A percentile compares a stretch with the other conserved stretches of the same genome.
phyloP scores from a whole-genome alignment of 441 rosid species.

The Capsella rubella region DNA sequence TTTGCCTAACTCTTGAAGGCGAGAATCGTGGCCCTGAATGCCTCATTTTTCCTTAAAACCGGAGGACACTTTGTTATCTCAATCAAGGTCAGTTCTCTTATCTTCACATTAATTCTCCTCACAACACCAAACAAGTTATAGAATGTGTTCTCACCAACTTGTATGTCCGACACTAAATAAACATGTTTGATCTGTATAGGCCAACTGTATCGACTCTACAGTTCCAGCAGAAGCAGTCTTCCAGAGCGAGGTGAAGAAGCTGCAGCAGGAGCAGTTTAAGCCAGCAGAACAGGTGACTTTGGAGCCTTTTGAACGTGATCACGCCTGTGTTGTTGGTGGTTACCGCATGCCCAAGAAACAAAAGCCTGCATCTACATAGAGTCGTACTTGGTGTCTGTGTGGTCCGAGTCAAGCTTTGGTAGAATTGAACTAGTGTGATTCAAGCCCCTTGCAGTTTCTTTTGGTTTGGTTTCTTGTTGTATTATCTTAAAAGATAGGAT shows the following conservation, averaged over 20 bases:
- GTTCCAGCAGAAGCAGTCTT: conserved; percentile 86
- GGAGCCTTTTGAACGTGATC: conserved; percentile 95
- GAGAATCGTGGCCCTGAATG: conserved; percentile 90
- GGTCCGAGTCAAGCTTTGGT: not conserved
- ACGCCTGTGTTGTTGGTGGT: conserved; percentile 90
- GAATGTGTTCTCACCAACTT: not conserved
- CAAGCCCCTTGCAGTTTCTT: not conserved
- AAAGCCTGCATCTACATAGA: conserved; percentile 49
- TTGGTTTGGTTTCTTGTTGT: not conserved
- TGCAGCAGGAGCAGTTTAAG: conserved; percentile 80
- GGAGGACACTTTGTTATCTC: conserved; percentile 98
- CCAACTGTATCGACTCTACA: conserved; percentile 88
- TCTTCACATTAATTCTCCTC: not conserved
- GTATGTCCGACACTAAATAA: not conserved
- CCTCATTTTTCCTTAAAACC: conserved; percentile 77
- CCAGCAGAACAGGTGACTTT: conserved; percentile 94
- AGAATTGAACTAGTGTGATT: conserved; percentile 4
- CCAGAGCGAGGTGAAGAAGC: conserved; percentile 82
- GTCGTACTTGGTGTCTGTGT: not conserved
- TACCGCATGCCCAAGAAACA: conserved; percentile 88
- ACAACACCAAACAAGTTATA: not conserved
- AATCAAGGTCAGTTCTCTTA: conserved; percentile 68
- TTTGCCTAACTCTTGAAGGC: conserved; percentile 59
- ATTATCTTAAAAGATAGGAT: not conserved
- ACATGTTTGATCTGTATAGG: conserved; percentile 45